phyloP scores from a whole-genome alignment of 805 yeast species.

The Schizosaccharomyces octosporus region DNA sequence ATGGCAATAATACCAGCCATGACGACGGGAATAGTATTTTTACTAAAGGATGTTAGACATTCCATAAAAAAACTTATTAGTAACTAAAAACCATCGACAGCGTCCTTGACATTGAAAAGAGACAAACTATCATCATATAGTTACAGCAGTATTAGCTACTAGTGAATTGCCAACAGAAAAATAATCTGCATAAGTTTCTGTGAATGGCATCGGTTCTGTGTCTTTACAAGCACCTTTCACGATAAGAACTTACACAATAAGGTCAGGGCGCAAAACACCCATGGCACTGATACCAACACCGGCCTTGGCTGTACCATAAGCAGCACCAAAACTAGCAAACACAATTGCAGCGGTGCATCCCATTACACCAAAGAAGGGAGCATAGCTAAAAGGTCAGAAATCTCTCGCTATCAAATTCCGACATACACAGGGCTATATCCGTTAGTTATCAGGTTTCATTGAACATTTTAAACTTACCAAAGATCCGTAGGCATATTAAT shows the following conservation, averaged over 20 bases:
- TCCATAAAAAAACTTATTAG: neutral
- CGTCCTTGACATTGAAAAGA: neutral
- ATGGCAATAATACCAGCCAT: constrained; percentile 95
- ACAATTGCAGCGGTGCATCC: constrained; percentile 99
- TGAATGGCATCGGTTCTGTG: neutral
- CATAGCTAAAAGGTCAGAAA: constrained; percentile 17
- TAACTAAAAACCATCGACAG: neutral
- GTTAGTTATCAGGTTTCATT: neutral
- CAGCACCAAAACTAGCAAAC: constrained; percentile 98
- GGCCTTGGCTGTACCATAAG: constrained; percentile 92
- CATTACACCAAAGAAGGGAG: constrained; percentile 96
- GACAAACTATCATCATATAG: too few species aligned
- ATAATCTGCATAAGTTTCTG: neutral
- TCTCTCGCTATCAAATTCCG: neutral
- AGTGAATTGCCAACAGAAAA: neutral
- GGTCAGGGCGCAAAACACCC: constrained; percentile 90
- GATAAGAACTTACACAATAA: constrained; percentile 47
- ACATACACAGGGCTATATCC: neutral
- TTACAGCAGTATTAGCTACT: too few species aligned
- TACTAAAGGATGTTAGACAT: neutral
- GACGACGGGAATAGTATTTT: constrained; percentile 64
- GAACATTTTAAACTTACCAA: neutral
- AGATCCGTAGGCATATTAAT: neutral
- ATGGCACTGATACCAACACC: constrained; percentile 97
- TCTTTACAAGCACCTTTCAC: neutral